These are phyloP conservation scores for Chrysanthemum seticuspe DNA, from an alignment of 129 eudicot species.

Conservation along the genomic window DNA sequence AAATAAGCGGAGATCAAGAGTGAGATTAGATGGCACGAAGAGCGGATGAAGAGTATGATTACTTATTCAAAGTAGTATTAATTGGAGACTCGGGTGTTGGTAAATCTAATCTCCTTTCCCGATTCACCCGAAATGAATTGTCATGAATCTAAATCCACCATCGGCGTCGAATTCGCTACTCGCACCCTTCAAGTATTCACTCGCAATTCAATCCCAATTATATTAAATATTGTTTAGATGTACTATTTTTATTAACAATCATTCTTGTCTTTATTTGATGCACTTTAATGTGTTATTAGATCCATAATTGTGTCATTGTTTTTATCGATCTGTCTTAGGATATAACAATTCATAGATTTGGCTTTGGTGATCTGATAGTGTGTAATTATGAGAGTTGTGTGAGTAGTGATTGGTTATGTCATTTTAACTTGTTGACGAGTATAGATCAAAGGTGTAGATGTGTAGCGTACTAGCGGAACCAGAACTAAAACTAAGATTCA, in stretches of 20 bases:
- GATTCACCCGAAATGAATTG: conserved; percentile 91
- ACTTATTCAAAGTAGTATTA: conserved; percentile 82
- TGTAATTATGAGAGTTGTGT: too few relatives aligned
- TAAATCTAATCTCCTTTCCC: conserved; percentile 76
- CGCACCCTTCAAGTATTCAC: conserved; percentile 77
- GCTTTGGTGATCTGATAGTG: too few relatives aligned
- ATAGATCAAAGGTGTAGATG: not conserved
- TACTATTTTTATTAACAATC: not conserved
- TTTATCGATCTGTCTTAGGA: not conserved
- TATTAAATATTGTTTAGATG: too few relatives aligned
- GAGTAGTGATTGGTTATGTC: not conserved
- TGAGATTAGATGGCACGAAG: conserved; percentile 66
- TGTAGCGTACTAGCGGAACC: too few relatives aligned
- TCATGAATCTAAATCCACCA: conserved; percentile 92
- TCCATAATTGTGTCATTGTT: conserved; percentile 13
- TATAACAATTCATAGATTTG: not conserved
- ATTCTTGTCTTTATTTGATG: not conserved
- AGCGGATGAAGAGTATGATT: conserved; percentile 90
- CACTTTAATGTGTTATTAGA: conserved; percentile 6
- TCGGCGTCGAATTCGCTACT: conserved; percentile 95
- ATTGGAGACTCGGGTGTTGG: conserved; percentile 93
- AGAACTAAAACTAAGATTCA: too few relatives aligned
- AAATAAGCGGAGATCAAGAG: conserved; percentile 26
- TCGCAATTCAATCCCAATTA: too few relatives aligned
- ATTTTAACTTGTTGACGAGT: conserved; percentile 13